Conservation (phyloP, 2,329 filamentous ascomycete genomes). For the Trichoderma sp. region DNA sequence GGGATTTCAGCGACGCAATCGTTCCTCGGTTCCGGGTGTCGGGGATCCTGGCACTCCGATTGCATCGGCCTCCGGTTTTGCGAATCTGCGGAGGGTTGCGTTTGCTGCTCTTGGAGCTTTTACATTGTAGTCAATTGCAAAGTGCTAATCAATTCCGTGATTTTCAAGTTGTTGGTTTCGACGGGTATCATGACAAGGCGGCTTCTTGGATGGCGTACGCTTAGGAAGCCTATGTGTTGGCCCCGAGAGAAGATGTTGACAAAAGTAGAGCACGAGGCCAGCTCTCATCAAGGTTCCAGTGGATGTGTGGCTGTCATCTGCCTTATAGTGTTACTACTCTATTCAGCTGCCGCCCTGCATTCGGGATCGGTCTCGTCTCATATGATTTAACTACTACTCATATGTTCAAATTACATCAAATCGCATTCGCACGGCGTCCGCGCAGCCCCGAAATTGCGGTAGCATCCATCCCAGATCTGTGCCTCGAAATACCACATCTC, state of each 20-base stretch:
- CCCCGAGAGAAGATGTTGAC: no score
- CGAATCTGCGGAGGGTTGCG: neutral
- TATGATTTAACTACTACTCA: neutral
- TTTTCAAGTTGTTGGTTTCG: no score
- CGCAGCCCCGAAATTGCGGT: constrained; percentile 17
- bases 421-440: neutral
- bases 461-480: neutral
- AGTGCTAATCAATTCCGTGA: no score
- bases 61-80: neutral
- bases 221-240: neutral
- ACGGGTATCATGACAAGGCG: neutral
- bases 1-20: neutral
- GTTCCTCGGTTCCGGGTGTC: neutral
- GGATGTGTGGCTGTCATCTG: neutral
- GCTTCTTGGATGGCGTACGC: neutral
- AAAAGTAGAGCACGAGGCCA: neutral
- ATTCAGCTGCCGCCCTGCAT: neutral
- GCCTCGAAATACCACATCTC: neutral
- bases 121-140: no score
- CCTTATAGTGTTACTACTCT: neutral
- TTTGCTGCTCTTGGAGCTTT: neutral
- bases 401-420: neutral
- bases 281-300: neutral
- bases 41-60: neutral
- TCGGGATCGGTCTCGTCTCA: neutral